These are phyloP conservation scores for Phaeosphaeria sp. DNA, from an alignment of 2,329 filamentous ascomycete genomes.

Conservation along the genomic window DNA sequence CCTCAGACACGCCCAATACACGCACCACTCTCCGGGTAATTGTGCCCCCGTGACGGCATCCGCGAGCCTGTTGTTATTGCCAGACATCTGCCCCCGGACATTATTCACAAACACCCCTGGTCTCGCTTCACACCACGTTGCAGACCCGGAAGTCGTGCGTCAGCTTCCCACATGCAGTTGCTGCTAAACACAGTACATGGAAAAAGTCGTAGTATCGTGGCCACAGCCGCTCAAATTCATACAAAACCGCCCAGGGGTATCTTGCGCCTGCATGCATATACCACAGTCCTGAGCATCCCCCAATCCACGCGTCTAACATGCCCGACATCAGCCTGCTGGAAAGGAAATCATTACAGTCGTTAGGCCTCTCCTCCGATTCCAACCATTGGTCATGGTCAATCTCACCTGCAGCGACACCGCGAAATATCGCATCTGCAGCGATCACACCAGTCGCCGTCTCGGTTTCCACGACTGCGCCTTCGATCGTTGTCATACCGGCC, in stretches of 20 bases:
- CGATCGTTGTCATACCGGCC: constrained; percentile 20
- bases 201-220: not conserved
- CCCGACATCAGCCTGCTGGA: not conserved
- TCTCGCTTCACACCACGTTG: constrained; percentile 5
- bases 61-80: not conserved
- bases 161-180: not conserved
- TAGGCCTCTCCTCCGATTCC: not conserved
- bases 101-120: not conserved
- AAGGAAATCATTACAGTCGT: not conserved
- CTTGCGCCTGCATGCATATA: not conserved
- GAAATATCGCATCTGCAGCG: constrained; percentile 2
- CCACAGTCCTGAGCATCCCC: not conserved
- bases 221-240: not conserved
- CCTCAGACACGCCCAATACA: not conserved
- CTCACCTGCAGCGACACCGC: constrained; percentile 3
- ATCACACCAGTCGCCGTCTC: constrained; percentile 6
- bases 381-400: not conserved
- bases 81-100: not conserved
- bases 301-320: not conserved
- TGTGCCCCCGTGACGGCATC: not conserved
- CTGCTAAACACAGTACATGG: not conserved
- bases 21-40: not conserved
- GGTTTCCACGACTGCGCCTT: constrained; percentile 3
- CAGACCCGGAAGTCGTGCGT: constrained; percentile 1
- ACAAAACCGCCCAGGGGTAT: constrained; percentile 3